phyloP scores from a whole-genome alignment of 352 stramenopile species.

The Lagenidium giganteum region DNA sequence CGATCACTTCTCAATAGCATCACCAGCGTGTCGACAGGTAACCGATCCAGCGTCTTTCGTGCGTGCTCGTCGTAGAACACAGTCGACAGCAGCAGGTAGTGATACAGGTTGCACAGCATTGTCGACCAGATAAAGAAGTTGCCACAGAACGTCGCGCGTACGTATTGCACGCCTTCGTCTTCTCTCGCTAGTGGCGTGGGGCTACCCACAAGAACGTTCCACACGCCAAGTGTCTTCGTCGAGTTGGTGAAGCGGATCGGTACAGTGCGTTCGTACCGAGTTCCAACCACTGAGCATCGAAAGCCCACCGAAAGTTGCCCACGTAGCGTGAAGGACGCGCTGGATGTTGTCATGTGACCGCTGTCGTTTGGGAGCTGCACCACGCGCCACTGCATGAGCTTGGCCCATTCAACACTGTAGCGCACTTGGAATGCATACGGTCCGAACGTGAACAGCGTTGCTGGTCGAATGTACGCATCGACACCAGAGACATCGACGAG shows the following conservation, averaged over 20 bases:
- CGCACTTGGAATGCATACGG: conserved; percentile 35
- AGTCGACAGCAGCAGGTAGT: conserved; percentile 55
- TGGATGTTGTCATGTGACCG: conserved; percentile 10
- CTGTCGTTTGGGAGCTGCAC: conserved; percentile 11
- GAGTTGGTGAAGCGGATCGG: conserved; percentile 10
- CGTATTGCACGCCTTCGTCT: neutral
- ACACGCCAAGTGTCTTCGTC: conserved; percentile 6
- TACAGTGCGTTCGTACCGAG: too few relatives aligned
- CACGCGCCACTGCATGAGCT: conserved; percentile 45
- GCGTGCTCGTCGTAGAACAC: conserved; percentile 60
- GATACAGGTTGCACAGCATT: conserved; percentile 57
- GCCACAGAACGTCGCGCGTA: conserved; percentile 14
- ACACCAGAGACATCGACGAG: conserved; percentile 24
- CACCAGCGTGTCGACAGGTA: conserved; percentile 58
- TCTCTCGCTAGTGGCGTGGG: neutral
- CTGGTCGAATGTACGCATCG: conserved; percentile 19
- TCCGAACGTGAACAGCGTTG: conserved; percentile 27
- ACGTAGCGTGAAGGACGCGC: conserved; percentile 27
- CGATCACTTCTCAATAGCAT: conserved; percentile 57
- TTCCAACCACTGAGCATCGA: too few relatives aligned
- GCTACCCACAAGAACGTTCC: conserved; percentile 8
- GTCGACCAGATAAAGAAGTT: conserved; percentile 53
- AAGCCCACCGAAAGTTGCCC: conserved; percentile 34
- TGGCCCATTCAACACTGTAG: conserved; percentile 22
- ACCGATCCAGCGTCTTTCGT: conserved; percentile 33